Conservation (phyloP, 2,329 filamentous ascomycete species). For the Cercospora sp. region DNA sequence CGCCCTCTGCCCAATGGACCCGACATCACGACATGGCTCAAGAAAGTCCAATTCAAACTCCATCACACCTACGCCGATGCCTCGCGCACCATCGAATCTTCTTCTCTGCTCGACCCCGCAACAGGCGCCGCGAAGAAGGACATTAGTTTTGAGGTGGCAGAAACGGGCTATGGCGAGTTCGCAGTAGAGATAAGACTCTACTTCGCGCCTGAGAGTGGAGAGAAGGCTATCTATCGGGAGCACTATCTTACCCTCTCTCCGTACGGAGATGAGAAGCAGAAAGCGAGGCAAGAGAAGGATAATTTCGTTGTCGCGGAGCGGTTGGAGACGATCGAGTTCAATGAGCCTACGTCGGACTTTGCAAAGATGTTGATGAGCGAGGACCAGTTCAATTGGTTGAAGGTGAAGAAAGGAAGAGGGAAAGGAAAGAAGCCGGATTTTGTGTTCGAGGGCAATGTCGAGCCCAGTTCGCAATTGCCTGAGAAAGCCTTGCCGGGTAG, state of each 20-base stretch:
- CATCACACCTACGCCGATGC: conserved; percentile 96
- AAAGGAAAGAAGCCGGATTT: conserved; percentile 52
- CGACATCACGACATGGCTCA: conserved; percentile 92
- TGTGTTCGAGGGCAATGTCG: conserved; percentile 57
- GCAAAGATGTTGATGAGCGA: conserved; percentile 82
- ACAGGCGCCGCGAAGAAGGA: conserved; percentile 11
- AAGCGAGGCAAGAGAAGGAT: conserved; percentile 63
- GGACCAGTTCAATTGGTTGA: conserved; percentile 56
- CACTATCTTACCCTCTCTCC: conserved; percentile 90
- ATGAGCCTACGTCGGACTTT: conserved; percentile 91
- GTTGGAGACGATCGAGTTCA: conserved; percentile 95
- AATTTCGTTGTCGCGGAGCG: conserved; percentile 73
- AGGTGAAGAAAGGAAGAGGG: conserved; percentile 59
- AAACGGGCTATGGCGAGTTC: conserved; percentile 98
- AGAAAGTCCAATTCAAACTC: conserved; percentile 96
- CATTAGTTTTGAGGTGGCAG: conserved; percentile 75
- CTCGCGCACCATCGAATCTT: conserved; percentile 76
- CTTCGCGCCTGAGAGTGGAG: conserved; percentile 81
- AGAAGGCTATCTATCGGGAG: conserved; percentile 95
- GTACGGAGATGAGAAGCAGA: conserved; percentile 75
- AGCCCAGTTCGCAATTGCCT: conserved; percentile 72
- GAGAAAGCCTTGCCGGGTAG: conserved; percentile 63
- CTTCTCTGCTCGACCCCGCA: conserved; percentile 18
- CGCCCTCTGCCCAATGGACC: conserved; percentile 80
- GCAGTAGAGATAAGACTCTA: conserved; percentile 94